A percentile compares a stretch with the other conserved stretches of the same genome.
These are phyloP conservation scores for Alternaria metachromatica DNA, from an alignment of 2,329 filamentous ascomycete species.

Conservation along the genomic window DNA sequence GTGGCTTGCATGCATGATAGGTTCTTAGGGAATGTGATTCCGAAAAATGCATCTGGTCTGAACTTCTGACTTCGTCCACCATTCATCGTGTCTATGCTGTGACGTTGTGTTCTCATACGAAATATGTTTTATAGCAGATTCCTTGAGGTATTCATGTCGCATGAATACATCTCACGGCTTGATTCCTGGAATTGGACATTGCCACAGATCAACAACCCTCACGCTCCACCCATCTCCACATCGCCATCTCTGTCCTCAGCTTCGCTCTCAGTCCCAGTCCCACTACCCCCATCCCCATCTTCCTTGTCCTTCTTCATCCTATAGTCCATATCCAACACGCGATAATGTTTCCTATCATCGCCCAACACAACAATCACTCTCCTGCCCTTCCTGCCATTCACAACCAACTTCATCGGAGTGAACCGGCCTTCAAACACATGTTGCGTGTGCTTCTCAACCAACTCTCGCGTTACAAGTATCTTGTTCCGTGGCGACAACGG, in stretches of 20 bases:
- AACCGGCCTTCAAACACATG: constrained; percentile 60
- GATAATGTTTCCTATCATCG: constrained; percentile 60
- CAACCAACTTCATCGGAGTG: constrained; percentile 57
- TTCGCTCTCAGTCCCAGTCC: constrained; percentile 6
- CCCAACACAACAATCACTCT: constrained; percentile 63
- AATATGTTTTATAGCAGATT: neutral
- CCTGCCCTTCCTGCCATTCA: constrained; percentile 63
- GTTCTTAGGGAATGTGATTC: constrained; percentile 48
- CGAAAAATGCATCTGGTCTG: constrained; percentile 46
- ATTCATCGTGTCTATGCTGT: neutral
- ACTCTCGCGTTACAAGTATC: constrained; percentile 8
- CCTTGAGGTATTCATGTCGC: neutral
- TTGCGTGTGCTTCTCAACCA: constrained; percentile 39
- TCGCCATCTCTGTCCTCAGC: constrained; percentile 12
- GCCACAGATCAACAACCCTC: neutral
- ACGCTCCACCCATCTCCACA: constrained; percentile 1
- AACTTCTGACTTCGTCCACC: constrained; percentile 25
- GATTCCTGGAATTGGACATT: neutral
- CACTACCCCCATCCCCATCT: constrained; percentile 3
- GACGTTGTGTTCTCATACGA: neutral
- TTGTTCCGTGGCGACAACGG: neutral
- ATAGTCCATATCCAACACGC: constrained; percentile 62
- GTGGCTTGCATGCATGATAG: constrained; percentile 45
- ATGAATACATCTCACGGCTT: neutral
- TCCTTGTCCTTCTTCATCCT: constrained; percentile 32